These are phyloP conservation scores for Mollisia scopiformis DNA, from an alignment of 2,329 filamentous ascomycete genomes.

Conservation along the genomic window DNA sequence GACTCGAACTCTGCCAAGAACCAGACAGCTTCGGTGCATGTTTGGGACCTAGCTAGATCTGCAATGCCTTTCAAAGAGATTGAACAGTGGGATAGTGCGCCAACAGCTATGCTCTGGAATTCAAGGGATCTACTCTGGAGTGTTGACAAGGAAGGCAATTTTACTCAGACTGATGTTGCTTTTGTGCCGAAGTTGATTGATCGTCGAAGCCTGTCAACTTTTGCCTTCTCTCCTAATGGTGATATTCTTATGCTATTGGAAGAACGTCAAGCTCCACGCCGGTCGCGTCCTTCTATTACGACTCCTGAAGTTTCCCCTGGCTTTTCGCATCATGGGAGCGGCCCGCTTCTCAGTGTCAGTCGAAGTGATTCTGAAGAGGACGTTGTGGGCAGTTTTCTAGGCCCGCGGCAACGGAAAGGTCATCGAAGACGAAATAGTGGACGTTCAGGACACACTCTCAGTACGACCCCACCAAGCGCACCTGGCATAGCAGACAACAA, in stretches of 20 bases:
- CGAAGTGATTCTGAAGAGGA: conserved; percentile 69
- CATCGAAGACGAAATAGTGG: conserved; percentile 48
- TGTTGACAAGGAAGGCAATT: conserved; percentile 62
- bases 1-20: conserved; percentile 56
- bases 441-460: conserved; percentile 48
- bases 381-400: conserved; percentile 61
- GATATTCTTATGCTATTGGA: conserved; percentile 66
- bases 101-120: conserved; percentile 63
- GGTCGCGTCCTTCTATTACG: conserved; percentile 43
- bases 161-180: conserved; percentile 67
- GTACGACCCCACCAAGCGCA: conserved; percentile 54
- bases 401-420: conserved; percentile 44
- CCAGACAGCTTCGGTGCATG: conserved; percentile 61
- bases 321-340: conserved; percentile 46
- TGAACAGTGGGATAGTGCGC: conserved; percentile 60
- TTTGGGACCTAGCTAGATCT: conserved; percentile 71
- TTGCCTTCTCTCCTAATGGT: conserved; percentile 62
- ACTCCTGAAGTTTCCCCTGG: conserved; percentile 29
- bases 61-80: conserved; percentile 70
- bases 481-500: conserved; percentile 42
- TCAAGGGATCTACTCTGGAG: conserved; percentile 69
- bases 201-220: conserved; percentile 61
- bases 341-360: conserved; percentile 56
- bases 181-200: conserved; percentile 67
- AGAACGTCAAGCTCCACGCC: conserved; percentile 52